Base-by-base conservation (phyloP, 1,139 yeast species). In the Cylindricascospora bacillispora region DNA sequence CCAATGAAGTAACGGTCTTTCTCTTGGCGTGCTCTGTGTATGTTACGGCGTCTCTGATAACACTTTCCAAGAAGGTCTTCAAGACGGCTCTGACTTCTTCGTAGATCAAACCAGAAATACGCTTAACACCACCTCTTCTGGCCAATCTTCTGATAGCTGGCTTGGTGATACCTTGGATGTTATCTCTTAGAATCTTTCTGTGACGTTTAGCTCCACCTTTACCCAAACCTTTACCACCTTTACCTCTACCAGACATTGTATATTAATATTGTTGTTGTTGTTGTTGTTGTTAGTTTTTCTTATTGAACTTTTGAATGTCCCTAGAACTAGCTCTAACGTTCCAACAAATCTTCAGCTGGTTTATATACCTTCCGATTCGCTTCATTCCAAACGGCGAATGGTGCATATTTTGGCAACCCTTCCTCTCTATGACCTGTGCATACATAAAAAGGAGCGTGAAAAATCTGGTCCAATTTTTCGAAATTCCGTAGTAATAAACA, bases 61-160 rank as follows among this genome's bases (percentile, higher is more conserved):
- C 95, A 59, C 81, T 78, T 68, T 85, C 95, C 60, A 89, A 75
- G 80, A 86, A 89, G 39, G 93, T 72, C 70, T 86, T 86, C 52
- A 89, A 73, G 52, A 89, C 97, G 49, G 81, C 89, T 71, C 98
- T 83, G 57, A 92, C 95, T 73, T 86, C 95, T 70, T 89, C 97
- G 72, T 89, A 89, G 64, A 89, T 86, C 62, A 86, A 73, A 60
- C 95, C 97, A 45, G 97, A 86, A 56, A 89, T 89, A 80, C 97
- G 95, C 79, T 89, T 89, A 60, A 89, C 98, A 82, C 98, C 98
- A 70, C 98, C 98, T 82, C 98, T 85, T 78, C 98, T 86, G 40
- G 98, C 98, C 58, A 89, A 79, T 81, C 98, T 86, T 73, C 98
- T 85, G 62, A 89, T 89, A 57, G 98, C 98, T 62, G 98, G 98